phyloP scores from a whole-genome alignment of 139 green algal genomes.

The Chlamydomonas eustigma region DNA sequence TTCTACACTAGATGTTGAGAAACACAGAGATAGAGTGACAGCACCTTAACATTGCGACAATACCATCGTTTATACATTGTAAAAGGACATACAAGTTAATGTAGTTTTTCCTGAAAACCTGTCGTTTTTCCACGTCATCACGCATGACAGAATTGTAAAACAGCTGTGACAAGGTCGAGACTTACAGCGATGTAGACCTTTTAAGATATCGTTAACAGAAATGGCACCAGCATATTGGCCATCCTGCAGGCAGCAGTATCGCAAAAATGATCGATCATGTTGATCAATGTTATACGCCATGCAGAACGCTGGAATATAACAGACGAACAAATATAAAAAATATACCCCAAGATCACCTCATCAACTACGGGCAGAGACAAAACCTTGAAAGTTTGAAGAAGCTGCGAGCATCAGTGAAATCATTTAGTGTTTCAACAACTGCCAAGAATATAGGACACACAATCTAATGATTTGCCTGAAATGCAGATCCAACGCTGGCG shows the following conservation, averaged over 20 bases:
- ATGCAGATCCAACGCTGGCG: background rate
- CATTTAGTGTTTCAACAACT: too few species aligned
- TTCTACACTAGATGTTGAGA: too few species aligned
- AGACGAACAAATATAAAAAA: background rate
- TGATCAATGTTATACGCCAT: background rate
- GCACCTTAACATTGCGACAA: too few species aligned
- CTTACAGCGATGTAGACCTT: conserved; percentile 5
- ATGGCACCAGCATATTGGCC: conserved; percentile 10
- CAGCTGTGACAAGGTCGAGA: background rate
- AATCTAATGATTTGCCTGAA: background rate
- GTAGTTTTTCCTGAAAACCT: too few species aligned
- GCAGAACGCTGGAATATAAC: too few species aligned
- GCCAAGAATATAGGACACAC: background rate
- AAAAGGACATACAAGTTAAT: background rate
- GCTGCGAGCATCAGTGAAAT: too few species aligned
- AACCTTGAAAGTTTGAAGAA: conserved; percentile 15
- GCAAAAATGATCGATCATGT: background rate
- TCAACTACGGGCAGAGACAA: conserved; percentile 32
- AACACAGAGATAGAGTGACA: too few species aligned
- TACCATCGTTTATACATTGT: too few species aligned
- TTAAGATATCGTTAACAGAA: conserved; percentile 13
- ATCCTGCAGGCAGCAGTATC: background rate
- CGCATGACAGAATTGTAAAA: background rate
- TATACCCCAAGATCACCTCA: conserved; percentile 14
- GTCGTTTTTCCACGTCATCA: conserved; percentile 1